A percentile compares a stretch with the other conserved stretches of the same genome.
Conservation (phyloP, 306 rosid genomes). For the Cajanus cajan region DNA sequence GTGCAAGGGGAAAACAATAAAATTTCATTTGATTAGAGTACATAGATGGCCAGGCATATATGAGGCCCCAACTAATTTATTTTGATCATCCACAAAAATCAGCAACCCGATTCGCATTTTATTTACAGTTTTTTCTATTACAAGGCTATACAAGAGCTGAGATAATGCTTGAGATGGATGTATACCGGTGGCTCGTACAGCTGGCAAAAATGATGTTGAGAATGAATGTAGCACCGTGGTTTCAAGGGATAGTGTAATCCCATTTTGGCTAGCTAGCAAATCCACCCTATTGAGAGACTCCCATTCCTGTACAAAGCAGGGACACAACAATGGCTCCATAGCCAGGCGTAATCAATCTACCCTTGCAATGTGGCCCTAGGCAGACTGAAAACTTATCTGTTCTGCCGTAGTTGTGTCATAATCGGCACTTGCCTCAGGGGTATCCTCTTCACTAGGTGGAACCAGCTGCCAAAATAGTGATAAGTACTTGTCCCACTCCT, state of each 20-base stretch:
- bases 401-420: slow-evolving; percentile 59
- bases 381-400: slow-evolving; percentile 72
- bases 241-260: slow-evolving; percentile 14
- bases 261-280: slow-evolving; percentile 7
- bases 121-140: slow-evolving; percentile 51
- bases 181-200: slow-evolving; percentile 21
- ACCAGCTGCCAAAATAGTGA: slow-evolving; percentile 95
- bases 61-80: slow-evolving; percentile 27
- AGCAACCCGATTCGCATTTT: slow-evolving; percentile 28
- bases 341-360: not conserved
- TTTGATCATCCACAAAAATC: slow-evolving; percentile 22
- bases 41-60: not conserved
- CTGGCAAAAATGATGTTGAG: slow-evolving; percentile 34
- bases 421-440: slow-evolving; percentile 87
- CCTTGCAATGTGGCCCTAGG: slow-evolving; percentile 42
- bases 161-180: slow-evolving; percentile 27
- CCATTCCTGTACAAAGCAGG: slow-evolving; percentile 37
- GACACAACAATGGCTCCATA: slow-evolving; percentile 22
- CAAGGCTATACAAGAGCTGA: slow-evolving; percentile 43
- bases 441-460: slow-evolving; percentile 99
- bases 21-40: not conserved
- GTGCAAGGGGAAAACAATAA: not conserved
- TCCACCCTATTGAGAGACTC: slow-evolving; percentile 19
- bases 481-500: slow-evolving; percentile 81
- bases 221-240: slow-evolving; percentile 17